These are phyloP conservation scores for Neoscytalidium dimidiatum DNA, from an alignment of 2,329 filamentous ascomycete genomes.

Conservation along the genomic window DNA sequence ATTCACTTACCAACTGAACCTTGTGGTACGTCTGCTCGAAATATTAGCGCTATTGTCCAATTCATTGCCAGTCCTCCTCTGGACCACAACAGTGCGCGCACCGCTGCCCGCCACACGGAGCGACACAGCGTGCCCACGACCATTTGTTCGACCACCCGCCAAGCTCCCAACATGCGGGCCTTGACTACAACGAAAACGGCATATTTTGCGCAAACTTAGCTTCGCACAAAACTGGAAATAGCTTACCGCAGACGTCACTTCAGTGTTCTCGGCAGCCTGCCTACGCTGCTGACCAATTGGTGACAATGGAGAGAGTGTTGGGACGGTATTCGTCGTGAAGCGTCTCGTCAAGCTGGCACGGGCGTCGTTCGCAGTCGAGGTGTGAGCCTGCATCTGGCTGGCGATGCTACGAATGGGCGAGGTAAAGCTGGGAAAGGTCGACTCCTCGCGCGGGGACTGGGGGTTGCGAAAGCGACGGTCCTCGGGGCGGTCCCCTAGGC, in stretches of 20 bases:
- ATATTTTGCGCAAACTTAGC: background rate
- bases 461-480: constrained; percentile 77
- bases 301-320: constrained; percentile 66
- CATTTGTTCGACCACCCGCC: background rate
- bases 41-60: constrained; percentile 23
- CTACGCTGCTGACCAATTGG: constrained; percentile 58
- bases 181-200: background rate
- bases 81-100: background rate
- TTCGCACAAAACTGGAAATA: background rate
- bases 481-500: constrained; percentile 69
- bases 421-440: constrained; percentile 70
- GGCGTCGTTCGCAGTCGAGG: constrained; percentile 63
- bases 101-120: background rate
- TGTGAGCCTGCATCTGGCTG: constrained; percentile 60
- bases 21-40: constrained; percentile 63
- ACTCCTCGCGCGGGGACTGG: constrained; percentile 75
- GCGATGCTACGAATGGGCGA: constrained; percentile 69
- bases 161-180: background rate
- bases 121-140: background rate
- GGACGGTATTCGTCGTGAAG: constrained; percentile 88
- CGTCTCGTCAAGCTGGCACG: constrained; percentile 81
- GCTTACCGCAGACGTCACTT: constrained; percentile 57
- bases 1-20: constrained; percentile 70
- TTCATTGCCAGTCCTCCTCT: constrained; percentile 28
- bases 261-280: constrained; percentile 56